Conservation (phyloP, 1,284 basidiomycete species). For the Boletus semigastroideus region DNA sequence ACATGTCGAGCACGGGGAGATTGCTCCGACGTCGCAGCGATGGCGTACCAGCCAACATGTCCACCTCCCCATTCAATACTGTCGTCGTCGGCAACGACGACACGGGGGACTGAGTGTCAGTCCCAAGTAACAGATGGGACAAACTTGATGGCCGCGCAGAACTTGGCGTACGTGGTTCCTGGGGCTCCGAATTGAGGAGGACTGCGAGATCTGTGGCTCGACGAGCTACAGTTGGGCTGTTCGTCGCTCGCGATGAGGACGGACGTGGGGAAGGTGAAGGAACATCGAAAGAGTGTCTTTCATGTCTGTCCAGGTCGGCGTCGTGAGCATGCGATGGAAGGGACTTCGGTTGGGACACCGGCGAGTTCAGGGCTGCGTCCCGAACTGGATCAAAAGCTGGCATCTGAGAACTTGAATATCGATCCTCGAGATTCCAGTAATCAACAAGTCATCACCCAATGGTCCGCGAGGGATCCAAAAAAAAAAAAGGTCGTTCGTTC, state of each 20-base stretch:
- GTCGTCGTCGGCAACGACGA: slow-evolving; percentile 5
- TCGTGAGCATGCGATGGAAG: slow-evolving; percentile 31
- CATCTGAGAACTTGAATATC: slow-evolving; percentile 43
- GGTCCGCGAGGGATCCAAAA: neutral
- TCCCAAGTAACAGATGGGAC: slow-evolving; percentile 50
- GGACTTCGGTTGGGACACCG: slow-evolving; percentile 36
- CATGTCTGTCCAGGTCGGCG: slow-evolving; percentile 28
- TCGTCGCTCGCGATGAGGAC: slow-evolving; percentile 35
- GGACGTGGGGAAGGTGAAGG: slow-evolving; percentile 35
- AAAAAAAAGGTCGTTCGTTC: neutral
- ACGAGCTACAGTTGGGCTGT: slow-evolving; percentile 50
- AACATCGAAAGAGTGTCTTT: slow-evolving; percentile 29
- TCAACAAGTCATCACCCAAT: slow-evolving; percentile 18
- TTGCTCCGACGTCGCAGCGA: slow-evolving; percentile 39
- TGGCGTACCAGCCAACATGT: slow-evolving; percentile 41
- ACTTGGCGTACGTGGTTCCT: slow-evolving; percentile 41
- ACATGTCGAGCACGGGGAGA: slow-evolving; percentile 36
- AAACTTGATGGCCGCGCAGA: slow-evolving; percentile 44
- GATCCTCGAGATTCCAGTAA: slow-evolving; percentile 1
- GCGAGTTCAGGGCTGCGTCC: slow-evolving; percentile 76
- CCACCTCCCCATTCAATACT: slow-evolving; percentile 29
- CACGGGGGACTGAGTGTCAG: slow-evolving; percentile 23
- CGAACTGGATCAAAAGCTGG: slow-evolving; percentile 82
- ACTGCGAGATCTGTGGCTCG: slow-evolving; percentile 70
- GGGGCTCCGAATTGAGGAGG: slow-evolving; percentile 61